Conservation (phyloP, 805 yeast genomes). For the Kuraishia piskuri region DNA sequence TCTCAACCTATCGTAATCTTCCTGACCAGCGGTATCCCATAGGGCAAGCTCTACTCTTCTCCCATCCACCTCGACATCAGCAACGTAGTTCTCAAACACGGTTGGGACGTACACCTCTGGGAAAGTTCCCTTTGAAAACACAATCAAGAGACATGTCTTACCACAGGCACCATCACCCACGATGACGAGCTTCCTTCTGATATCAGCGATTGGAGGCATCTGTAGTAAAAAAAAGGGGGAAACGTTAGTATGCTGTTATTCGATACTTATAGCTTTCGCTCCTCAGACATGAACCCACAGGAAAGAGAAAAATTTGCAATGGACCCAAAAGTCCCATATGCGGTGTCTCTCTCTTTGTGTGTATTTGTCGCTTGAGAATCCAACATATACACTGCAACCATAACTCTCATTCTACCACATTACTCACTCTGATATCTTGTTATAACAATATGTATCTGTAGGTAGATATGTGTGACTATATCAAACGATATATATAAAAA, state of each 20-base stretch:
- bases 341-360: too few relatives aligned
- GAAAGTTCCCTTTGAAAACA: constrained; percentile 79
- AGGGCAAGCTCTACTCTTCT: constrained; percentile 88
- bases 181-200: constrained; percentile 79
- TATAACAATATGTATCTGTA: not conserved
- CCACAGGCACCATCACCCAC: constrained; percentile 99
- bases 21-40: constrained; percentile 99
- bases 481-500: too few relatives aligned
- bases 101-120: constrained; percentile 95
- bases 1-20: constrained; percentile 90
- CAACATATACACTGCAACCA: too few relatives aligned
- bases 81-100: constrained; percentile 95
- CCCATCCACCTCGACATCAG: constrained; percentile 89
- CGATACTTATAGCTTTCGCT: too few relatives aligned
- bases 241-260: not conserved
- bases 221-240: not conserved
- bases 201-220: constrained; percentile 42
- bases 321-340: too few relatives aligned
- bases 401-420: too few relatives aligned
- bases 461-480: not conserved
- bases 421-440: not conserved
- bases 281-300: too few relatives aligned
- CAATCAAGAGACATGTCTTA: constrained; percentile 85
- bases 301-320: too few relatives aligned
- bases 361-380: too few relatives aligned